Base-by-base conservation (phyloP, 2,329 filamentous ascomycete genomes). In the Aspergillus flavus region DNA sequence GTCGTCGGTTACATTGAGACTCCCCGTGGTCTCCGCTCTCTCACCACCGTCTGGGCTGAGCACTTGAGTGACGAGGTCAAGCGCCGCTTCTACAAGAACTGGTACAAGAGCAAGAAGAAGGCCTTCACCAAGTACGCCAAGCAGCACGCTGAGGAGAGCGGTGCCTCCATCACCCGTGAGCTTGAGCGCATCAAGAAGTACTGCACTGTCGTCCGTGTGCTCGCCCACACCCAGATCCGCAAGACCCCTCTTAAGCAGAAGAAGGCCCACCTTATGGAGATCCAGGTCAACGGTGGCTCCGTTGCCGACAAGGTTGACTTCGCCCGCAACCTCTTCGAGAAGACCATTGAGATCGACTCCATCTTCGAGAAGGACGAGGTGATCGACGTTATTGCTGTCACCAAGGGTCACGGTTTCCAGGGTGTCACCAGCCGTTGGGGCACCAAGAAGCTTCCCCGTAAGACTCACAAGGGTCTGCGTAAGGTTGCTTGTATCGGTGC, bases 81-180 rank as follows among this genome's bases (percentile, higher is more conserved):
- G 91, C 92, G 95, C 80, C 92, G 95, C 82, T 99, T 99, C 93
- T 99, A 99, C 92, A 98, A 98, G 93, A 99, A 99, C 91, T 99
- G 95, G 95, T 99, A 99, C 92, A 97, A 97, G 91, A 93, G 90
- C 89, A 99, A 99, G 94, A 98, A 97, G 93, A 99, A 99, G 94
- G 95, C 95, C 69, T 99, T 99, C 88, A 99, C 95, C 89, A 97
- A 96, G 89, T 99, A 99, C 86, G 93, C 95, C 87, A 99, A 98
- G 93, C 94, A 96, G 90, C 93, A 98, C 91, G 93, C 94, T 71
- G 94, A 98, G 87, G 90, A 85, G 86, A 91, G 84, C 84, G 94
- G 93, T 78, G 86, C 92, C 75, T 93, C 92, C 79, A 91, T 98
- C 87, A 93, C 91, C 83, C 92, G 92, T 81, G 95, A 99, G 85